A percentile compares a stretch with the other conserved stretches of the same genome.
These are phyloP conservation scores for Plasmodium billcollinsi DNA, from an alignment of 169 alveolate species.

Conservation along the genomic window DNA sequence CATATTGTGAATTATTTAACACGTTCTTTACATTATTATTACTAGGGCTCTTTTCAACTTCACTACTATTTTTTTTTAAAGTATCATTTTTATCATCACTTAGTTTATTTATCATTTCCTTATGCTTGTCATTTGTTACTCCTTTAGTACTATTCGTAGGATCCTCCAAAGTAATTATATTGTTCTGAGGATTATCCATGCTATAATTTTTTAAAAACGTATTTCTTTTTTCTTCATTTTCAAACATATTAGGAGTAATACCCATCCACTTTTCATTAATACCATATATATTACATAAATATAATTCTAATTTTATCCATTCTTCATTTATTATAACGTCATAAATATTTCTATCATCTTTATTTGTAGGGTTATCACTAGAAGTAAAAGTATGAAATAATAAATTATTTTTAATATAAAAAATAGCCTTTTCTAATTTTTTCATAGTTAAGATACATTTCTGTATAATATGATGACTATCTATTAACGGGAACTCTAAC, in stretches of 20 bases:
- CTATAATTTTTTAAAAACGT: constrained; percentile 38
- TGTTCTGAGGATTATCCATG: not conserved
- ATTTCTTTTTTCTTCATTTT: constrained; percentile 12
- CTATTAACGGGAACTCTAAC: constrained; percentile 66
- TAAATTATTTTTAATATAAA: constrained; percentile 60
- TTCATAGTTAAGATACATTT: constrained; percentile 76
- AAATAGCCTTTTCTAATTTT: constrained; percentile 66
- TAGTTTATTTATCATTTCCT: not conserved
- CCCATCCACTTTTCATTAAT: constrained; percentile 73
- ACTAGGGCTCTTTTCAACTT: not conserved
- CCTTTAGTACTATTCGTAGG: not conserved
- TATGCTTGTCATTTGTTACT: not conserved
- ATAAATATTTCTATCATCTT: constrained; percentile 39
- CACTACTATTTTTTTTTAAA: not conserved
- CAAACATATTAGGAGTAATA: constrained; percentile 62
- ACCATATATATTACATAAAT: constrained; percentile 71
- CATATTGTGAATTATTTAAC: too few species aligned
- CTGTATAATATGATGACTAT: constrained; percentile 59
- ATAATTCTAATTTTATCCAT: constrained; percentile 72
- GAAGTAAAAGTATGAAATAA: constrained; percentile 19
- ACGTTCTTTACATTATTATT: not conserved
- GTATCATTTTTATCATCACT: not conserved
- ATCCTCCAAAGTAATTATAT: too few species aligned
- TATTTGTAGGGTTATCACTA: constrained; percentile 16
- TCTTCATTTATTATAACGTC: constrained; percentile 51